Evolutionary conservation across 805 yeast species (phyloP), one percentile per base, ranked within the genome.

Genomic region (Komagataella populi): DNA sequence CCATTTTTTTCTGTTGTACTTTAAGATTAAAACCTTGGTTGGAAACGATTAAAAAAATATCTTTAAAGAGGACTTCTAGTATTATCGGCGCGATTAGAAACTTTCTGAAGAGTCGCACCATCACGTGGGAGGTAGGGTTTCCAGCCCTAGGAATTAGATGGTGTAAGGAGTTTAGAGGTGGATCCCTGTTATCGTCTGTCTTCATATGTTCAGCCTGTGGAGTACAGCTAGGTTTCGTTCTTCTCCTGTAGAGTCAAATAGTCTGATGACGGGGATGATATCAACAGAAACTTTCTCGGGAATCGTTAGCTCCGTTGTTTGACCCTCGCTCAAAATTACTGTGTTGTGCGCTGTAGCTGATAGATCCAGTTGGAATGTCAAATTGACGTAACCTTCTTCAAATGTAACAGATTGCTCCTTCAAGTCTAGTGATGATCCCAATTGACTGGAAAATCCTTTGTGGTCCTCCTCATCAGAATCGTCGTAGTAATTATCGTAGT

Each of bases 1-100:
- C 39, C 39, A 30, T 30, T 30, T 30, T 30, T 30, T 87, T 84
- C 96, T 87, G 70, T 87, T 72, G 76, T 80, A 81, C 80, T 85
- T 87, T 66, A 91, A 81, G 67, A 81, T 89, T 71, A 90, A 84
- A 66, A 80, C 85, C 74, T 83, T 87, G 39, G 39, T 30, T 30
- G 39, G 39, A 30, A 30, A 30, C 39, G 39, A 30, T 30, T 30
- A 30, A 30, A 30, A 30, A 30, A 30, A 30, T 30, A 30, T 30
- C 39, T 30, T 30, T 30, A 30, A 30, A 30, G 39, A 30, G 39
- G 39, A 30, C 39, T 10, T 30, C 14, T 30, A 30, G 39, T 30
- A 8, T 8, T 10, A 30, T 30, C 14, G 39, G 39, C 39, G 39
- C 91, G 70, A 95, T 83, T 73, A 87, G 88, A 81, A 87, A 89